Conservation (phyloP, 192 early-diverging fungal species). For the Oehlia diaphana region DNA sequence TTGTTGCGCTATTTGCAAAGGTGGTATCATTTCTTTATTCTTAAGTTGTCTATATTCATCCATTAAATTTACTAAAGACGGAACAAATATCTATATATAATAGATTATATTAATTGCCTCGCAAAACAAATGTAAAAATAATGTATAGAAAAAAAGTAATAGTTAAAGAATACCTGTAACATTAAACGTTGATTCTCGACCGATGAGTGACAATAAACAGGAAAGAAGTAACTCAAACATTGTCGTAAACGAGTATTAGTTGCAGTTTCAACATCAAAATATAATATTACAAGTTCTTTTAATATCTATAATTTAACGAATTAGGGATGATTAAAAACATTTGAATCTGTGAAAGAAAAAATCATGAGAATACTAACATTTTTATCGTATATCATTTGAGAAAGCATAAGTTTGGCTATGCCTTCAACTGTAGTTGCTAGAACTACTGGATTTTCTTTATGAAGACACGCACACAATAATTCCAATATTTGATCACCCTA, state of each 20-base stretch:
- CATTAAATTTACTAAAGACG: slow-evolving; percentile 39
- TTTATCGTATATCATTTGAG: slow-evolving; percentile 40
- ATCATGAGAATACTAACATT: slow-evolving; percentile 32
- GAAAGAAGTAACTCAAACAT: slow-evolving; percentile 90
- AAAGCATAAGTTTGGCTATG: slow-evolving; percentile 68
- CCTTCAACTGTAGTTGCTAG: slow-evolving; percentile 79
- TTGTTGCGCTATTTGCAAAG: slow-evolving; percentile 68
- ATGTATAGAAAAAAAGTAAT: neutral
- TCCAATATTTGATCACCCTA: slow-evolving; percentile 46
- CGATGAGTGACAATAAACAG: slow-evolving; percentile 78
- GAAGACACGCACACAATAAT: slow-evolving; percentile 55
- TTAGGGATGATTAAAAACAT: neutral
- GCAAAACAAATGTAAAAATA: neutral
- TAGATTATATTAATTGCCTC: neutral
- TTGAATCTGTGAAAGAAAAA: neutral
- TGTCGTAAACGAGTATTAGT: slow-evolving; percentile 72
- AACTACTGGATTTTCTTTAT: slow-evolving; percentile 54
- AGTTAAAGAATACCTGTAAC: slow-evolving; percentile 47
- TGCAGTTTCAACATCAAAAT: slow-evolving; percentile 74
- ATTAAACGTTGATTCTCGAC: slow-evolving; percentile 69
- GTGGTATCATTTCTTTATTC: slow-evolving; percentile 52
- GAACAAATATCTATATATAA: slow-evolving; percentile 36
- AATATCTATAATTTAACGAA: slow-evolving; percentile 52
- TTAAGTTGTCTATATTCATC: slow-evolving; percentile 35
- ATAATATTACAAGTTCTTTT: slow-evolving; percentile 74